phyloP scores from a whole-genome alignment of 2,329 filamentous ascomycete genomes.

The Mycosphaerella sp. region DNA sequence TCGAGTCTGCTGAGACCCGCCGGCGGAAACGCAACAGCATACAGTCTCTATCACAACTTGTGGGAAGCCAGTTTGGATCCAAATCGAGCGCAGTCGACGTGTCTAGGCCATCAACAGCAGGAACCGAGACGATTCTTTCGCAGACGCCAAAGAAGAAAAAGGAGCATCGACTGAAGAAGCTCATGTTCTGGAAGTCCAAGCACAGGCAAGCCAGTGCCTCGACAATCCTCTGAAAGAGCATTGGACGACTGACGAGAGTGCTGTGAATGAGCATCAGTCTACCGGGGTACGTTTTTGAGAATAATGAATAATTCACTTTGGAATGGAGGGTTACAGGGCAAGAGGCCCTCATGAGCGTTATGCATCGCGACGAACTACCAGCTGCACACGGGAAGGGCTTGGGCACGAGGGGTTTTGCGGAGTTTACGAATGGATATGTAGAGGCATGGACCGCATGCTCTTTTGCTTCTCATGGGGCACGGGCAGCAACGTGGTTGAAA shows the following conservation, averaged over 20 bases:
- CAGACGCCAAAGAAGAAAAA: conserved; percentile 55
- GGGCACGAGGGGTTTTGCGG: conserved; percentile 13
- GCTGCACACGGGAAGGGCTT: conserved; percentile 8
- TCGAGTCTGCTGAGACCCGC: conserved; percentile 42
- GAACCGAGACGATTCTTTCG: conserved; percentile 57
- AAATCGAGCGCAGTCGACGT: conserved; percentile 13
- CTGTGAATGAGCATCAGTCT: neutral
- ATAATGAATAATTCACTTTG: neutral
- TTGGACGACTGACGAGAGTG: neutral
- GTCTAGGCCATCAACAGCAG: conserved; percentile 39
- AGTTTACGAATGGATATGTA: conserved; percentile 16
- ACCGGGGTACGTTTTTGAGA: neutral
- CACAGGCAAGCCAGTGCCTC: conserved; percentile 23
- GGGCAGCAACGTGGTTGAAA: neutral
- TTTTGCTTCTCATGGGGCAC: conserved; percentile 3
- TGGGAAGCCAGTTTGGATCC: conserved; percentile 64
- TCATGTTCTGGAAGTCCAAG: conserved; percentile 73
- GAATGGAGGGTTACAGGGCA: neutral
- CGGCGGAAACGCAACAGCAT: conserved; percentile 69
- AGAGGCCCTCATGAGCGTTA: conserved; percentile 14
- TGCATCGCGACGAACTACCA: conserved; percentile 5
- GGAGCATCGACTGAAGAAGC: conserved; percentile 62
- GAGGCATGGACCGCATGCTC: conserved; percentile 10
- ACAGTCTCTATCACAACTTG: conserved; percentile 68
- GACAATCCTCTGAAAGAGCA: conserved; percentile 12